Percentiles rank a stretch among this genome's conserved stretches.
Evolutionary conservation across 371 early-diverging fungal genomes (phyloP).

Genomic region (Circinella umbellata): DNA sequence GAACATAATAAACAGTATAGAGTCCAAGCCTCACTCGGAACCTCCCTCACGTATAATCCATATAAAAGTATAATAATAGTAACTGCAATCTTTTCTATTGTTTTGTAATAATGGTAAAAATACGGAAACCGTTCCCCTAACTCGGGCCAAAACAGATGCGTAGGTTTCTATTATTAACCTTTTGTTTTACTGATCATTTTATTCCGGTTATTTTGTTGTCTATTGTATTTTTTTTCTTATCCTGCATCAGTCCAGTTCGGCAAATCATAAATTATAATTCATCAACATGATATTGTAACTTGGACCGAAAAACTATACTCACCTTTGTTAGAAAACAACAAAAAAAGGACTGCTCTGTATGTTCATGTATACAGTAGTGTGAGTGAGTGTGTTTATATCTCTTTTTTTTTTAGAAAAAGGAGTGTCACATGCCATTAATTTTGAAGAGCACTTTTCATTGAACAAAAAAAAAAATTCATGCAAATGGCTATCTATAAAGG

Average conservation of each 20-base stretch:
- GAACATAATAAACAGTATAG: neutral
- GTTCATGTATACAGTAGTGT: no score
- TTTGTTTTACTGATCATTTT: neutral
- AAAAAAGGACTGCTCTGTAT: no score
- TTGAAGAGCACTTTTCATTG: neutral
- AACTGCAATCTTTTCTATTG: no score
- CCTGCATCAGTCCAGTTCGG: slow-evolving; percentile 21
- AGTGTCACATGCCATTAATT: neutral
- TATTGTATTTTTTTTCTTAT: neutral
- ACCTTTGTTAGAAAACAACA: no score
- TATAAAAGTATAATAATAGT: no score
- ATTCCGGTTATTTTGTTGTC: slow-evolving; percentile 17
- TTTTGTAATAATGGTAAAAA: no score
- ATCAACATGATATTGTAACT: neutral
- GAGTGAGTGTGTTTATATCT: no score
- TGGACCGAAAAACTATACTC: neutral
- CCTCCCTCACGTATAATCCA: neutral
- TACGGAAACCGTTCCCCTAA: no score
- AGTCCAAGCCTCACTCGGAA: neutral
- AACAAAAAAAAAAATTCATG: neutral
- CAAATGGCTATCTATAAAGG: no score
- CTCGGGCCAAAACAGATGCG: no score
- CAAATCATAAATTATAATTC: neutral
- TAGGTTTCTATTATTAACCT: slow-evolving; percentile 7
- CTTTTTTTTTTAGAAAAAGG: no score